A percentile compares a stretch with the other conserved stretches of the same genome.
phyloP scores from a whole-genome alignment of 768 basidiomycete genomes.

The Boletus rubropictus region DNA sequence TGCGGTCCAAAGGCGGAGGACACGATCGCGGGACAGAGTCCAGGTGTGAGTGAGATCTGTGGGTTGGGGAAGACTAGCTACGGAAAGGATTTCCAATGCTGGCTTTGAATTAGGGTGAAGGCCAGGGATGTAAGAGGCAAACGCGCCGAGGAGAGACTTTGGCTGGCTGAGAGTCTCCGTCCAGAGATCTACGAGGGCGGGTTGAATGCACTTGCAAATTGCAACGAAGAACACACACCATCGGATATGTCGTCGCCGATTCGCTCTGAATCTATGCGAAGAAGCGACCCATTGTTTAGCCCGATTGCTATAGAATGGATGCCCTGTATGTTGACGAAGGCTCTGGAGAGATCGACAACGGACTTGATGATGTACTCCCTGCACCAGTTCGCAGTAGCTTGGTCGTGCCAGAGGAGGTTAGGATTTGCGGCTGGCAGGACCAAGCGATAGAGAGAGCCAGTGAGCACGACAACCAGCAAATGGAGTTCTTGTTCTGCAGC shows the following conservation, averaged over 20 bases:
- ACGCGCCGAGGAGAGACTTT: constrained; percentile 58
- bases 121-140: constrained; percentile 60
- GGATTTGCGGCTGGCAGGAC: constrained; percentile 54
- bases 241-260: constrained; percentile 48
- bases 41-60: constrained; percentile 72
- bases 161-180: constrained; percentile 59
- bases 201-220: constrained; percentile 6
- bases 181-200: constrained; percentile 55
- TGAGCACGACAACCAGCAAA: constrained; percentile 59
- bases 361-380: constrained; percentile 64
- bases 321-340: constrained; percentile 62
- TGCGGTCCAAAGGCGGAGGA: constrained; percentile 79
- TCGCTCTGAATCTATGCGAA: constrained; percentile 64
- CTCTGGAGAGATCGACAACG: constrained; percentile 37
- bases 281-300: constrained; percentile 53
- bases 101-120: constrained; percentile 42
- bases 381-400: constrained; percentile 50
- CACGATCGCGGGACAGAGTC: constrained; percentile 83
- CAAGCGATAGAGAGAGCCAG: constrained; percentile 69
- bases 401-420: constrained; percentile 53
- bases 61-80: constrained; percentile 70
- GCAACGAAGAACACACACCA: constrained; percentile 40
- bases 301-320: constrained; percentile 60
- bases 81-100: constrained; percentile 59
- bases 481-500: constrained; percentile 48